phyloP scores from a whole-genome alignment of 2,329 filamentous ascomycete species.

The Diaporthe ampelina region DNA sequence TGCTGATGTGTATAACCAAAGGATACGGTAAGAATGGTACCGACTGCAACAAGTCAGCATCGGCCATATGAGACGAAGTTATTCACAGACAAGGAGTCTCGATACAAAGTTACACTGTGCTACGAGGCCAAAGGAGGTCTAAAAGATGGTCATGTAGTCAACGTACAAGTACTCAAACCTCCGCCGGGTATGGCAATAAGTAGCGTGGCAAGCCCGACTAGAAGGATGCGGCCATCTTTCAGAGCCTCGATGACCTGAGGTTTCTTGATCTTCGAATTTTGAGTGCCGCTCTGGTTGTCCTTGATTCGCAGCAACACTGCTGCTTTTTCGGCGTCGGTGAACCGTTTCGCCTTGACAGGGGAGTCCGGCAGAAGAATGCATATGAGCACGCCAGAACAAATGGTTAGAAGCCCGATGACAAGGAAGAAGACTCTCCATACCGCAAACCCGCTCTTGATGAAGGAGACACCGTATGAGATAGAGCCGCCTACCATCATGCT shows the following conservation, averaged over 20 bases:
- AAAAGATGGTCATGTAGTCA: neutral
- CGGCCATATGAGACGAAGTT: neutral
- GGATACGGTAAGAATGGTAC: slow-evolving; percentile 10
- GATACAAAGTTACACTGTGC: too few relatives aligned
- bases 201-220: slow-evolving; percentile 63
- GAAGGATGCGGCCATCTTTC: slow-evolving; percentile 66
- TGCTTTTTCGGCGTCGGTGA: slow-evolving; percentile 65
- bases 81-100: too few relatives aligned
- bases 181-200: slow-evolving; percentile 44
- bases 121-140: neutral
- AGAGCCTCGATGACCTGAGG: slow-evolving; percentile 61
- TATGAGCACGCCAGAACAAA: slow-evolving; percentile 59
- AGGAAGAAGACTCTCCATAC: slow-evolving; percentile 35
- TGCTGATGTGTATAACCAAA: slow-evolving; percentile 16
- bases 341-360: slow-evolving; percentile 70
- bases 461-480: slow-evolving; percentile 37
- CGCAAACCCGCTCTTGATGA: neutral
- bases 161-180: slow-evolving; percentile 34
- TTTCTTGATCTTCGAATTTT: slow-evolving; percentile 61
- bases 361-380: slow-evolving; percentile 70
- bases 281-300: slow-evolving; percentile 63
- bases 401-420: slow-evolving; percentile 20
- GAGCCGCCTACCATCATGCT: slow-evolving; percentile 36
- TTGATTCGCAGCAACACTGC: slow-evolving; percentile 64
- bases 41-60: neutral